A percentile compares a stretch with the other conserved stretches of the same genome.
Conservation (phyloP, 768 basidiomycete species). For the Clavulina sp. region DNA sequence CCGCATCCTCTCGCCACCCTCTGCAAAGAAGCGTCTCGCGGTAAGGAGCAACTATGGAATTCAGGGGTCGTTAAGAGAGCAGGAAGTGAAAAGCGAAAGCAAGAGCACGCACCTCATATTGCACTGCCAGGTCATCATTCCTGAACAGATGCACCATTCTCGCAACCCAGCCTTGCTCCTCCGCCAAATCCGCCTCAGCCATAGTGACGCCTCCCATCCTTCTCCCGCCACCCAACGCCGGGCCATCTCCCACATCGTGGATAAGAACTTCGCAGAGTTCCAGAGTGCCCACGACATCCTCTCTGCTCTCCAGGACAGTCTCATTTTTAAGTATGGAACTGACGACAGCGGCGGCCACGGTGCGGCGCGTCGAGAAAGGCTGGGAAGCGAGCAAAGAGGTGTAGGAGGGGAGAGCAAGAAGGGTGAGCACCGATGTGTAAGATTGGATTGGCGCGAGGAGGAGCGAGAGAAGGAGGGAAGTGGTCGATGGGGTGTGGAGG, state of each 20-base stretch:
- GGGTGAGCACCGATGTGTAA: constrained; percentile 87
- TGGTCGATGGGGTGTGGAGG: constrained; percentile 73
- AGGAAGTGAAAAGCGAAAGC: neutral
- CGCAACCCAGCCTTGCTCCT: constrained; percentile 98
- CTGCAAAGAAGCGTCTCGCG: constrained; percentile 75
- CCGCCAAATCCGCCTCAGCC: constrained; percentile 83
- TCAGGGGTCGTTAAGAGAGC: neutral
- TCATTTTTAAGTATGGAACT: constrained; percentile 93
- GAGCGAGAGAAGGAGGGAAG: constrained; percentile 74
- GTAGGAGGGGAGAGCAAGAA: constrained; percentile 91
- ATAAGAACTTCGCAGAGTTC: constrained; percentile 66
- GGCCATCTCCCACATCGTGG: constrained; percentile 8
- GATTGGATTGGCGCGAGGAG: constrained; percentile 91
- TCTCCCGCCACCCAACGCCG: constrained; percentile 1
- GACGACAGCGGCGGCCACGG: constrained; percentile 88
- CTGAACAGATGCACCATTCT: constrained; percentile 94
- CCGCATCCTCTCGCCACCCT: constrained; percentile 87
- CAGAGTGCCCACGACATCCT: constrained; percentile 87
- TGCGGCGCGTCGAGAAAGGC: constrained; percentile 75
- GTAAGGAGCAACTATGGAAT: constrained; percentile 61
- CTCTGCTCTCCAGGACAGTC: constrained; percentile 81
- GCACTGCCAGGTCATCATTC: constrained; percentile 67
- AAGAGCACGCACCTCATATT: constrained; percentile 59
- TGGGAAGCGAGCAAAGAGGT: constrained; percentile 67
- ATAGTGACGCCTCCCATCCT: constrained; percentile 13